Percentiles rank a stretch among this genome's conserved stretches.
These are phyloP conservation scores for Penicillium cinerascens DNA, from an alignment of 495 filamentous ascomycete species.

Conservation along the genomic window DNA sequence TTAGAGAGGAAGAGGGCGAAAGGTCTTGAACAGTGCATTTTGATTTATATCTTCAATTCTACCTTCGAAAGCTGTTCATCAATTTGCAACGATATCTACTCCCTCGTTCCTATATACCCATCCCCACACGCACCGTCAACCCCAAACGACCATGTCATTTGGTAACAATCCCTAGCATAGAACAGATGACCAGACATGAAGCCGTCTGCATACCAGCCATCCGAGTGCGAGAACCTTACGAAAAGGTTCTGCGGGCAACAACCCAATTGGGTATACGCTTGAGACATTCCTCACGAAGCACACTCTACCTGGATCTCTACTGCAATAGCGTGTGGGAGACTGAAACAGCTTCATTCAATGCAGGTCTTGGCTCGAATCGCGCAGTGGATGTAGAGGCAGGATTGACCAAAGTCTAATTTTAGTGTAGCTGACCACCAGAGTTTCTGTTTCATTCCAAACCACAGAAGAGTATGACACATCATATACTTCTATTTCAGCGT, in stretches of 20 bases:
- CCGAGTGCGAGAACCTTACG: conserved; percentile 1
- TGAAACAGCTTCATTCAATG: not conserved
- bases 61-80: not conserved
- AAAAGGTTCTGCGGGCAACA: not conserved
- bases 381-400: not conserved
- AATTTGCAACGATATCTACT: not conserved
- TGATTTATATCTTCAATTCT: not conserved
- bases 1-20: conserved; percentile 1
- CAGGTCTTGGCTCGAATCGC: not conserved
- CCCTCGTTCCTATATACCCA: not conserved
- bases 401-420: not conserved
- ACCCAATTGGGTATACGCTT: conserved; percentile 1
- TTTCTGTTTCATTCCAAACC: not conserved
- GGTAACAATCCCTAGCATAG: not conserved
- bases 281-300: not conserved
- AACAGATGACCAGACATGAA: conserved; percentile 25
- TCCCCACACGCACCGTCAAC: not conserved
- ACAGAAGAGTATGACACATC: not conserved
- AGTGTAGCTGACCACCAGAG: not conserved
- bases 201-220: conserved; percentile 1
- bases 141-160: not conserved
- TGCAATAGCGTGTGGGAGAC: not conserved
- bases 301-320: not conserved
- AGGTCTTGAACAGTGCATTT: conserved; percentile 14
- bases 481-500: not conserved